Base-by-base conservation (phyloP, 2,329 filamentous ascomycete species). In the Aspergillus quadrilineatus region DNA sequence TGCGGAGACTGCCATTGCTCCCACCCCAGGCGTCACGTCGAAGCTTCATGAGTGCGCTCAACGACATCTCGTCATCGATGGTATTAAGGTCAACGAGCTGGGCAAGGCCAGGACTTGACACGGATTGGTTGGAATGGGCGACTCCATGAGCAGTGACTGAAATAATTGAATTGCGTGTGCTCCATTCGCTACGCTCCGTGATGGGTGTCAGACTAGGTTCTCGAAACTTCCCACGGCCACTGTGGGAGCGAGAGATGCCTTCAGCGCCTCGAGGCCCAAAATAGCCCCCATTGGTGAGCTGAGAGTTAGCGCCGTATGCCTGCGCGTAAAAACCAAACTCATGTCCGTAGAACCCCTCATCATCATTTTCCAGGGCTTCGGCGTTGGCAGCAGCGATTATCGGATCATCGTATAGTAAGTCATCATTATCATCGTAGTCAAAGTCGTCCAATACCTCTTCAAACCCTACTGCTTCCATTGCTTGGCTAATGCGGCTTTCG, bases 331-430 rank as follows among this genome's bases (percentile, higher is more conserved):
- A 99, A 0, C 92, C 92, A 68, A 99, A 99, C 71, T 99, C 94
- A 64, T 92, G 88, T 0, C 94, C 94, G 68, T 99, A 99, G 78
- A 94, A 95, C 0, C 91, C 93, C 61, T 97, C 93, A 6, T 88
- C 88, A 67, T 99, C 94, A 63, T 91, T 92, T 45, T 94, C 93
- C 6, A 99, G 80, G 1, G 89, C 94, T 70, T 94, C 92, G 0
- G 93, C 92, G 65, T 99, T 99, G 4, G 94, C 94, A 56, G 92
- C 94, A 0, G 92, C 93, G 58, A 99, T 95, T 65, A 97, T 94
- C 32, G 87, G 86, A 65, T 97, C 92, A 63, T 97, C 92, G 57
- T 90, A 89, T 50, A 89, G 81, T 44, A 87, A 85, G 57, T 85
- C 84, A 60, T 88, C 84, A 58, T 87, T 84, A 63, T 69, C 84